phyloP scores from a whole-genome alignment of 352 stramenopile genomes.

The Lagenidium sp. region DNA sequence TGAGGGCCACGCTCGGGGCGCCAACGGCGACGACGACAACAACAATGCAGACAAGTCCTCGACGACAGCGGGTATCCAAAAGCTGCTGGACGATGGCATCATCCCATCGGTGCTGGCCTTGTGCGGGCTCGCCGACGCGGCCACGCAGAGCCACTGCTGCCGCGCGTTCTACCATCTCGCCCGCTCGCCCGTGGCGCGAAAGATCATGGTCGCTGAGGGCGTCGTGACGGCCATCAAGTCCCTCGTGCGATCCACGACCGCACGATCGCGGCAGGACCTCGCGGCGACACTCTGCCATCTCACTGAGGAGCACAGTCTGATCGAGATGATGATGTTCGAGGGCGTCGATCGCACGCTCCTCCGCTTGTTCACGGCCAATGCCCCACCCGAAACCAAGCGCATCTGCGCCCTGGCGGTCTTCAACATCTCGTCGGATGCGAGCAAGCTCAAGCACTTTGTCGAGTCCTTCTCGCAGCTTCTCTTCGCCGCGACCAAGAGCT shows the following conservation, averaged over 20 bases:
- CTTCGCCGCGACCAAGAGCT: conserved; percentile 18
- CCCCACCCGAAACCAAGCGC: conserved; percentile 53
- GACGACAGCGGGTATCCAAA: conserved; percentile 12
- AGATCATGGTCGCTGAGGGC: conserved; percentile 40
- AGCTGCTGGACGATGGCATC: conserved; percentile 54
- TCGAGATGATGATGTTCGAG: conserved; percentile 57
- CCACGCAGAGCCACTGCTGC: conserved; percentile 55
- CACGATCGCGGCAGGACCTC: conserved; percentile 38
- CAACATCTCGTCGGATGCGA: conserved; percentile 52
- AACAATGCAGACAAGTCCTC: conserved; percentile 1
- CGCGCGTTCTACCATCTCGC: conserved; percentile 61
- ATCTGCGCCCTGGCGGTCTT: conserved; percentile 60
- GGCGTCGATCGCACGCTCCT: conserved; percentile 54
- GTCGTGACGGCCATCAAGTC: conserved; percentile 37
- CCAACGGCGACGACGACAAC: background rate
- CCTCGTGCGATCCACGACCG: conserved; percentile 24
- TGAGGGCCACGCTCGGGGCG: too few species aligned
- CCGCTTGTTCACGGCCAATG: conserved; percentile 30
- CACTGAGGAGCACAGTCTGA: conserved; percentile 42
- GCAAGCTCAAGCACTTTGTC: conserved; percentile 52
- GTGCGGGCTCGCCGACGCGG: conserved; percentile 27
- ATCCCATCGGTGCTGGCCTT: conserved; percentile 49
- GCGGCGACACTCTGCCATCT: conserved; percentile 57
- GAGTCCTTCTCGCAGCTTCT: conserved; percentile 54
- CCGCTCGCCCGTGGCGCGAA: conserved; percentile 23